Evolutionary conservation across 257 asterid species (phyloP).

Genomic region (Prunella vulgaris): DNA sequence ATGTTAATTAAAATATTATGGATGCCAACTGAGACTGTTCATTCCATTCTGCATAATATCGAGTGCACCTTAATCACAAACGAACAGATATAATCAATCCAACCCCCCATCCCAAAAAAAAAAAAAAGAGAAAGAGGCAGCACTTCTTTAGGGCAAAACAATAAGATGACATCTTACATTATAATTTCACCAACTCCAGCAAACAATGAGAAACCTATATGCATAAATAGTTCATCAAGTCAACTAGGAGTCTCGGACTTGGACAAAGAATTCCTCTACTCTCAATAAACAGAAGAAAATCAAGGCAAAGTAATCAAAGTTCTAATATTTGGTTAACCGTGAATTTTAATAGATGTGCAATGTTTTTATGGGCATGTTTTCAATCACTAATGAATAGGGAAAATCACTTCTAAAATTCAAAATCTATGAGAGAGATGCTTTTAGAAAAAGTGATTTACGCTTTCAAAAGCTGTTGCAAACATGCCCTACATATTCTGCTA

Average conservation of each 20-base stretch:
- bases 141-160: not conserved
- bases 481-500: not conserved
- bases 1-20: not conserved
- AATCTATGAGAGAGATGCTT: too few relatives aligned
- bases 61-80: too few relatives aligned
- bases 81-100: not conserved
- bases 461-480: too few relatives aligned
- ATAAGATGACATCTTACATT: not conserved
- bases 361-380: not conserved
- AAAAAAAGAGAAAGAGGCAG: too few relatives aligned
- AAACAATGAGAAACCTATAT: slow-evolving; percentile 3
- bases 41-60: not conserved
- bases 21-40: not conserved
- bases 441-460: too few relatives aligned
- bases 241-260: not conserved
- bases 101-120: too few relatives aligned
- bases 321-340: not conserved
- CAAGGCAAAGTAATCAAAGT: not conserved
- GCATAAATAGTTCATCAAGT: not conserved
- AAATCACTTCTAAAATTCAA: too few relatives aligned
- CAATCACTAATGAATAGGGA: too few relatives aligned
- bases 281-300: not conserved
- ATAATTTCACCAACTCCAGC: not conserved
- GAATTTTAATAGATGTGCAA: not conserved
- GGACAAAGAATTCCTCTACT: not conserved